A percentile compares a stretch with the other conserved stretches of the same genome.
Evolutionary conservation across 1,139 yeast species (phyloP).

Genomic region (Scheffersomyces parashehatae): DNA sequence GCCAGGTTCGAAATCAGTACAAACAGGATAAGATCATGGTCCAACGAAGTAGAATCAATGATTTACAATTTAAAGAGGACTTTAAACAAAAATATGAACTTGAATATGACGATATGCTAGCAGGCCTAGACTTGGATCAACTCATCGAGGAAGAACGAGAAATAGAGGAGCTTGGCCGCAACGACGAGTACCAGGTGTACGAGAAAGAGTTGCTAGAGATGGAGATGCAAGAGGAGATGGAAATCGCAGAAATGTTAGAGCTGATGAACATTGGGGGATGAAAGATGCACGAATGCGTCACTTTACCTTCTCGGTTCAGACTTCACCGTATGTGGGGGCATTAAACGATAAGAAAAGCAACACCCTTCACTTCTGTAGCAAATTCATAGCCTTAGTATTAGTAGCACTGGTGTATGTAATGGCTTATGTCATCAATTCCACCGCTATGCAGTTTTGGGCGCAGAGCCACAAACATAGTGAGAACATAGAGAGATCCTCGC

Average conservation of each 20-base stretch:
- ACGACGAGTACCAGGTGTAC: conserved; percentile 9
- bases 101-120: conserved; percentile 17
- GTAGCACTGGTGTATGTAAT: too few relatives aligned
- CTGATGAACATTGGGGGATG: neutral
- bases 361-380: too few relatives aligned
- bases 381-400: too few relatives aligned
- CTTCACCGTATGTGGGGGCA: too few relatives aligned
- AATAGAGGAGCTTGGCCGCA: conserved; percentile 8
- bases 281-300: neutral
- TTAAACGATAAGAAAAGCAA: too few relatives aligned
- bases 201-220: conserved; percentile 18
- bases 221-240: conserved; percentile 19
- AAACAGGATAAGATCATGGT: conserved; percentile 23
- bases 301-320: too few relatives aligned
- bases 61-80: conserved; percentile 23
- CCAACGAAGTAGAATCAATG: conserved; percentile 26
- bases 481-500: too few relatives aligned
- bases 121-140: conserved; percentile 26
- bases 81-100: conserved; percentile 14
- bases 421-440: too few relatives aligned
- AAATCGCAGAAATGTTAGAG: conserved; percentile 20
- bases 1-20: conserved; percentile 29
- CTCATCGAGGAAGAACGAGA: conserved; percentile 33
- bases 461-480: too few relatives aligned
- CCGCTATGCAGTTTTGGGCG: too few relatives aligned